Base-by-base conservation (phyloP, 352 stramenopile species). In the Phytophthora podocarpi region DNA sequence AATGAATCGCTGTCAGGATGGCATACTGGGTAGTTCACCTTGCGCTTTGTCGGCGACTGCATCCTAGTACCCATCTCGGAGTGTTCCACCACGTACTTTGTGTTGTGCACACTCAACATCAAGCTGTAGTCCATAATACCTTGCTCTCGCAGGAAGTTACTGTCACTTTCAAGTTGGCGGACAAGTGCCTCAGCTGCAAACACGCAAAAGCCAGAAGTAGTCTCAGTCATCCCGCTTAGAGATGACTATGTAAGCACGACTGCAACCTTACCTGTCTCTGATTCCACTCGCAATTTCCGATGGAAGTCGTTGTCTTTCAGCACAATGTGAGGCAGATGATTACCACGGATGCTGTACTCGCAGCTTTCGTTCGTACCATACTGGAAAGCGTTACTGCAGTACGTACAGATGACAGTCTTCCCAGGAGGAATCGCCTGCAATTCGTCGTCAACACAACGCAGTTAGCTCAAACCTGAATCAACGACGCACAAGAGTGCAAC, bases 41-140 rank as follows among this genome's bases (percentile, higher is more conserved):
- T 88, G 12, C 85, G 77, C 47, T 90, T 91, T 7, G 81, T 90
- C 9, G 76, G 82, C 3, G 76, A 82, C n/a, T 63, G 72, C 24
- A 66, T 70, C 18, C 78, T 70, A 9, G 20, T 73, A 16, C 67
- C 62, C 13, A 82, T 59, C 10, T 54, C 69, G 20, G 76, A 63
- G 56, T 91, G 79, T 36, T 95, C 84, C 21, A 95, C 82, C 26
- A 90, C 76, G 43, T 92, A 96, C 57, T 91, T 93, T 24, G 83
- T 90, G 58, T 80, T 92, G 71, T 93, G 84, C 3, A 97, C 76
- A 67, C 89, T 93, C 10, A 97, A 49, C 18, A 97, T 56, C 23
- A 97, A 57, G 20, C 80, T 93, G 68, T 97, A 97, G 71, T 97
- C 90, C 72, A 95, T 97, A 60, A 97, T 91, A 15, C 88, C 88